Evolutionary conservation across 352 stramenopile genomes (phyloP).

Genomic region (Phytopythium kandeliae): DNA sequence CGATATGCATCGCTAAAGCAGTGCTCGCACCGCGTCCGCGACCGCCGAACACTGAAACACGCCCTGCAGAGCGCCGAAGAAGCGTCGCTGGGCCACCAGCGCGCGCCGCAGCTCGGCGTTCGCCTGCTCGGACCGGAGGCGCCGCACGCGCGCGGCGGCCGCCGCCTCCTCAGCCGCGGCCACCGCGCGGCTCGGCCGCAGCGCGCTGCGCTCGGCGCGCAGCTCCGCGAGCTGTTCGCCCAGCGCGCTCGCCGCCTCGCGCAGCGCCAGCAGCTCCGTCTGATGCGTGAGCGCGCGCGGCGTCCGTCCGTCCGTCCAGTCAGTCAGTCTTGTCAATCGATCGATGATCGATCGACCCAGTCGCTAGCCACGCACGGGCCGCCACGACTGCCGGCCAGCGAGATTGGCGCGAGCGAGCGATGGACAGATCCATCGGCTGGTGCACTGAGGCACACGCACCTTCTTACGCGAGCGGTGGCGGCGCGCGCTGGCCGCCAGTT

Average conservation of each 20-base stretch:
- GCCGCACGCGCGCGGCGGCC: slow-evolving; percentile 26
- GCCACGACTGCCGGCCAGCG: too few species aligned
- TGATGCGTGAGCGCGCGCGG: too few species aligned
- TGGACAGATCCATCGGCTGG: neutral
- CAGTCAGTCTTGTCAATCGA: too few species aligned
- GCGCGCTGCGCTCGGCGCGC: slow-evolving; percentile 24
- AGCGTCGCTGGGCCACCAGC: slow-evolving; percentile 40
- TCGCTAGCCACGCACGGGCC: too few species aligned
- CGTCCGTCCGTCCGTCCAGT: too few species aligned
- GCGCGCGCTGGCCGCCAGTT: slow-evolving; percentile 31
- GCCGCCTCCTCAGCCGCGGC: slow-evolving; percentile 24
- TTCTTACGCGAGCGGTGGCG: slow-evolving; percentile 41
- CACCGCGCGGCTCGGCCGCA: slow-evolving; percentile 14
- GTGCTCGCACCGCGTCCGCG: slow-evolving; percentile 9
- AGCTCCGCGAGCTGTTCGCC: slow-evolving; percentile 21
- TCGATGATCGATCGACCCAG: too few species aligned
- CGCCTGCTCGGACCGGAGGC: slow-evolving; percentile 22
- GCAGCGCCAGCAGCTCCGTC: slow-evolving; percentile 35
- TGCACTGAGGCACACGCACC: neutral
- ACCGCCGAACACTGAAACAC: slow-evolving; percentile 21
- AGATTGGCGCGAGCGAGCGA: too few species aligned
- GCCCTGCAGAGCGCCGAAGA: slow-evolving; percentile 31
- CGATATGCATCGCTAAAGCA: too few species aligned
- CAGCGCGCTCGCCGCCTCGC: slow-evolving; percentile 28
- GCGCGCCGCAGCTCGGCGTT: slow-evolving; percentile 46